phyloP scores from a whole-genome alignment of 2,329 filamentous ascomycete species.

The Ilyonectria destructans region DNA sequence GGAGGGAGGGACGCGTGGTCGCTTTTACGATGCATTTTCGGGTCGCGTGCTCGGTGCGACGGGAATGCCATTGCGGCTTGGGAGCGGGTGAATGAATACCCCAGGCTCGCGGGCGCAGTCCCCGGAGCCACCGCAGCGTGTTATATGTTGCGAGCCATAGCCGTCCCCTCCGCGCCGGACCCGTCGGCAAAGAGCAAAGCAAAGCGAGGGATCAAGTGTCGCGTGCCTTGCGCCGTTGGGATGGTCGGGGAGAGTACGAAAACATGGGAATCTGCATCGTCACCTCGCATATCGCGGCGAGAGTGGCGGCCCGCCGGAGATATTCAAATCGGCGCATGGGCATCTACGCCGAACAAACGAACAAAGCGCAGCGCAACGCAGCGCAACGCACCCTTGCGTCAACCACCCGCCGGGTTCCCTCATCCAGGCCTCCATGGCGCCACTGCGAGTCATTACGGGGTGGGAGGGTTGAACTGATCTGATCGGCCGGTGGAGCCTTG shows the following conservation, averaged over 20 bases:
- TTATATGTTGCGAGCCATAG: not conserved
- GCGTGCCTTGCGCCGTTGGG: no score
- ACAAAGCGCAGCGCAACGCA: no score
- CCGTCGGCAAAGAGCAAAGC: no score
- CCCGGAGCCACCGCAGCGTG: not conserved
- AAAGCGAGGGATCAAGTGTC: no score
- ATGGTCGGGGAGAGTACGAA: not conserved
- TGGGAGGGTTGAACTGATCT: conserved; percentile 42
- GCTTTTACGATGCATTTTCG: conserved; percentile 22
- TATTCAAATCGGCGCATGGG: not conserved
- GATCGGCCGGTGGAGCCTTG: conserved; percentile 49
- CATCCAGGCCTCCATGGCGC: conserved; percentile 31
- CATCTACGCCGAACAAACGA: not conserved
- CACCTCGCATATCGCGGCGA: not conserved
- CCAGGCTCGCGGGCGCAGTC: not conserved
- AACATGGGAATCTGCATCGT: conserved; percentile 1
- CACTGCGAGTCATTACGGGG: conserved; percentile 47
- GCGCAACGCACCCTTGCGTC: conserved; percentile 1
- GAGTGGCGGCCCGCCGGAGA: not conserved
- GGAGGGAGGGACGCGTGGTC: conserved; percentile 23
- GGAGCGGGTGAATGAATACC: not conserved
- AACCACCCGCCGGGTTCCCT: conserved; percentile 4
- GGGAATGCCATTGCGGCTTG: conserved; percentile 17
- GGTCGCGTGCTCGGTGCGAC: conserved; percentile 28
- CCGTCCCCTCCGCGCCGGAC: no score